Evolutionary conservation across 768 basidiomycete species (phyloP).

Genomic region (Lactifluus subvellereus): DNA sequence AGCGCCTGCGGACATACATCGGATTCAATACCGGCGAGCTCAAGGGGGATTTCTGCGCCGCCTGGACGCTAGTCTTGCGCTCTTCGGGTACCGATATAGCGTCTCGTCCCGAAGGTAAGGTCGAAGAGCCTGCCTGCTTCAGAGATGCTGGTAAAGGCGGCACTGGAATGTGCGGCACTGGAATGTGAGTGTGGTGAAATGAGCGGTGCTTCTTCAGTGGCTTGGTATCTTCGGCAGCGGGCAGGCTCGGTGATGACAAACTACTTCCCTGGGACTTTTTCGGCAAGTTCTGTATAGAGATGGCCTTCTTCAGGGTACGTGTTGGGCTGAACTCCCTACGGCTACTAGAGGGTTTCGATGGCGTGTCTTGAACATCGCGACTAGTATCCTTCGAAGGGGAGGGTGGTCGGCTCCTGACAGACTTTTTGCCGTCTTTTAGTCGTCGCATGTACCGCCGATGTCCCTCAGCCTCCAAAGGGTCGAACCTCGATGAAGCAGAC

Average conservation of each 20-base stretch:
- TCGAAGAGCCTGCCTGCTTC: constrained; percentile 28
- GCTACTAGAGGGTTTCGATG: not conserved
- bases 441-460: constrained; percentile 5
- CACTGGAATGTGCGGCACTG: constrained; percentile 51
- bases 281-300: constrained; percentile 51
- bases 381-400: constrained; percentile 10
- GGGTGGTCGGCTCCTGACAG: constrained; percentile 10
- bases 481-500: constrained; percentile 13
- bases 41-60: constrained; percentile 16
- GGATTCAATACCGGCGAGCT: constrained; percentile 19
- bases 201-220: constrained; percentile 51
- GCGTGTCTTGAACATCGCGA: not conserved
- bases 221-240: constrained; percentile 31
- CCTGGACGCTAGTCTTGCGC: constrained; percentile 19
- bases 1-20: constrained; percentile 42
- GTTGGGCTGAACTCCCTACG: constrained; percentile 23
- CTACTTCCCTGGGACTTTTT: constrained; percentile 28
- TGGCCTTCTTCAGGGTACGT: constrained; percentile 44
- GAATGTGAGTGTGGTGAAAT: constrained; percentile 54
- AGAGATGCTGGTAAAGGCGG: constrained; percentile 39
- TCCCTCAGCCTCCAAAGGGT: not conserved
- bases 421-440: constrained; percentile 14
- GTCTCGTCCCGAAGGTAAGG: constrained; percentile 11
- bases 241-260: constrained; percentile 28
- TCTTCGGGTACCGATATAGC: constrained; percentile 11